A percentile compares a stretch with the other conserved stretches of the same genome.
Evolutionary conservation across 768 basidiomycete species (phyloP).

Genomic region (Lentinula boryana): DNA sequence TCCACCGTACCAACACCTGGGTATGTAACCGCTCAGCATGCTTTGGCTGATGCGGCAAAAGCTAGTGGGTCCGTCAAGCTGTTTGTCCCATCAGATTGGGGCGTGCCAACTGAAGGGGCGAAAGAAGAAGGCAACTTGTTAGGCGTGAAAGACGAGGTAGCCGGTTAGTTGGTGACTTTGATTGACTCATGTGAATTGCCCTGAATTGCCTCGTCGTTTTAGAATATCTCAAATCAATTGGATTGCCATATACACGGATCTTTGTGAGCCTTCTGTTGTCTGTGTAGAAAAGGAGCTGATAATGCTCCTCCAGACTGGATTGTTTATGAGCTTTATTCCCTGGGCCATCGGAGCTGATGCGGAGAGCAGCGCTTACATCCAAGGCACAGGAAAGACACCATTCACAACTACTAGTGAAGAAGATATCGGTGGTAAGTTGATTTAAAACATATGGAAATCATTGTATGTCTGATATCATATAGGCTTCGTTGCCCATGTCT

Average conservation of each 20-base stretch:
- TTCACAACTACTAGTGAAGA: conserved; percentile 23
- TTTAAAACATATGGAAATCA: neutral
- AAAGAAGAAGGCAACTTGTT: conserved; percentile 16
- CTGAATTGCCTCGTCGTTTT: neutral
- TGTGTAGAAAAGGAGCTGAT: conserved; percentile 14
- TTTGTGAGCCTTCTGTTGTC: conserved; percentile 16
- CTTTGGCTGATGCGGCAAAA: conserved; percentile 28
- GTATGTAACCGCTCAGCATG: conserved; percentile 14
- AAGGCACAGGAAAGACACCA: conserved; percentile 22
- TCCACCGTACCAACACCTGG: conserved; percentile 22
- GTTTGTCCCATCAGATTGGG: conserved; percentile 32
- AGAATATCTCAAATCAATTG: conserved; percentile 23
- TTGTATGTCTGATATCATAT: neutral
- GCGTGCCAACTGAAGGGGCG: conserved; percentile 25
- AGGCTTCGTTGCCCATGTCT: conserved; percentile 29
- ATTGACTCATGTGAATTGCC: neutral
- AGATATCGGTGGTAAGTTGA: conserved; percentile 25
- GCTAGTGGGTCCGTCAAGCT: conserved; percentile 25
- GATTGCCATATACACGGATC: conserved; percentile 23
- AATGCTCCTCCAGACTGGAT: conserved; percentile 22
- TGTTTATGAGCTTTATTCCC: conserved; percentile 15
- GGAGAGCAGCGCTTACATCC: conserved; percentile 19
- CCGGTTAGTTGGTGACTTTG: conserved; percentile 13
- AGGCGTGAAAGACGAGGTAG: conserved; percentile 20
- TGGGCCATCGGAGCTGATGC: conserved; percentile 16